Evolutionary conservation across 345 rosid species (phyloP), one percentile per base, ranked within the genome.

Genomic region (Linum tenue): DNA sequence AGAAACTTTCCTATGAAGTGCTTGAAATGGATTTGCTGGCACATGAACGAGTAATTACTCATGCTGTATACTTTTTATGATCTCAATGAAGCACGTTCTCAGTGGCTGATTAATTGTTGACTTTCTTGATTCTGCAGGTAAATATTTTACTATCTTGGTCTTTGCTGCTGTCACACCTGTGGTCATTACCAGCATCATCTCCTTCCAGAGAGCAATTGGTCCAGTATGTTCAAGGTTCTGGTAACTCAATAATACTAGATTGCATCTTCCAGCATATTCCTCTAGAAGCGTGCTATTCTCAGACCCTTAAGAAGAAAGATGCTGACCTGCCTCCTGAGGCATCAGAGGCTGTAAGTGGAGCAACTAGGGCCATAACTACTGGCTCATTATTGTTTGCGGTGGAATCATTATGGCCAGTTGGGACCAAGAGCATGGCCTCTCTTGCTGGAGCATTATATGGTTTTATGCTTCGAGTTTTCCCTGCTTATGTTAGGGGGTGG

Each of bases 401-500:
- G 55, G 95, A 90, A 77, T 79, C 96, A 66, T 87, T 92, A 69
- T 87, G 97, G 97, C 94, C 96, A 43, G 73, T 83, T 64, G 82
- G 83, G 60, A 70, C 87, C 5, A 68, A 65, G 53, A 90, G 81
- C 67, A 68, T 90, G 85, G 88, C 98, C 63, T 68, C 80, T 5
- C 88, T 92, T 76, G 88, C 98, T 69, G 98, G 90, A 64, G 92
- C 92, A 37, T 67, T 90, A 66, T 92, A 81, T 55, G 98, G 97
- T 74, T 64, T 92, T 80, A 84, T 90, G 92, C 85, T 92, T 58
- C 75, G 84, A 56, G 79, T 90, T 77, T 88, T 92, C 72, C 98
- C 98, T 67, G 97, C 98, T 62, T 92, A 86, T 65, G 97, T 92
- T 61, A 85, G 98, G 75, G 84, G 81, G 22, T 92, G 98, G 98